Percentiles rank a stretch among this genome's conserved stretches.
phyloP scores from a whole-genome alignment of 176 grass and related monocot genomes.

The Otatea glauca region DNA sequence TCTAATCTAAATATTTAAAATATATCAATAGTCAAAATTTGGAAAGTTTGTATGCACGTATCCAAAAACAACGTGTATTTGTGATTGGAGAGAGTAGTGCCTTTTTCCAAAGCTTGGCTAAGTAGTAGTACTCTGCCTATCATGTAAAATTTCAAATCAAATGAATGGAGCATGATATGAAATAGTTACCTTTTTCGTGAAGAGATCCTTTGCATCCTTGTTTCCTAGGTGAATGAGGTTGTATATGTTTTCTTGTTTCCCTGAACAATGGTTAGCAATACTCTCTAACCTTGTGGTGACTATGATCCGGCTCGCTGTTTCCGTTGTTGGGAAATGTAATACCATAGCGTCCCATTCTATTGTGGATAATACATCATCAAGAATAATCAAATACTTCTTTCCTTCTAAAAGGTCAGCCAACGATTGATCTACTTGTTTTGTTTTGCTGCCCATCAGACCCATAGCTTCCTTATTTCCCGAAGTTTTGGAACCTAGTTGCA shows the following conservation, averaged over 20 bases:
- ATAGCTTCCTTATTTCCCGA: neutral
- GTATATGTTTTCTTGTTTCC: neutral
- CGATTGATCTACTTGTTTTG: too few relatives aligned
- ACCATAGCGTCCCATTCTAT: slow-evolving; percentile 2
- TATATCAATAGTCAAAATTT: too few relatives aligned
- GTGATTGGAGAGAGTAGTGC: too few relatives aligned
- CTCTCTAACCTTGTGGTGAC: slow-evolving; percentile 33
- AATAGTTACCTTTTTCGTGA: slow-evolving; percentile 24
- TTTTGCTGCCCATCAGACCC: too few relatives aligned
- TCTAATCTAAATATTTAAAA: too few relatives aligned
- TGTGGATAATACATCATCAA: slow-evolving; percentile 21
- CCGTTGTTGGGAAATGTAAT: neutral
- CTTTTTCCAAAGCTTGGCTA: too few relatives aligned
- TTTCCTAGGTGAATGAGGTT: neutral
- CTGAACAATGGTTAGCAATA: slow-evolving; percentile 33
- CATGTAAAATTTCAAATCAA: too few relatives aligned
- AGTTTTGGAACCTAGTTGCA: neutral
- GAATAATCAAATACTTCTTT: neutral
- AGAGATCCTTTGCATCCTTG: slow-evolving; percentile 15
- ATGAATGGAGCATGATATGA: too few relatives aligned
- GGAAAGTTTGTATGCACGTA: too few relatives aligned
- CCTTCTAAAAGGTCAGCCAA: neutral
- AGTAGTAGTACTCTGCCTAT: too few relatives aligned
- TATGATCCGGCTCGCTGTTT: slow-evolving; percentile 28
- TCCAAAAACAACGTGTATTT: too few relatives aligned